Conservation (phyloP, 768 basidiomycete species). For the Lentinula lateritia region DNA sequence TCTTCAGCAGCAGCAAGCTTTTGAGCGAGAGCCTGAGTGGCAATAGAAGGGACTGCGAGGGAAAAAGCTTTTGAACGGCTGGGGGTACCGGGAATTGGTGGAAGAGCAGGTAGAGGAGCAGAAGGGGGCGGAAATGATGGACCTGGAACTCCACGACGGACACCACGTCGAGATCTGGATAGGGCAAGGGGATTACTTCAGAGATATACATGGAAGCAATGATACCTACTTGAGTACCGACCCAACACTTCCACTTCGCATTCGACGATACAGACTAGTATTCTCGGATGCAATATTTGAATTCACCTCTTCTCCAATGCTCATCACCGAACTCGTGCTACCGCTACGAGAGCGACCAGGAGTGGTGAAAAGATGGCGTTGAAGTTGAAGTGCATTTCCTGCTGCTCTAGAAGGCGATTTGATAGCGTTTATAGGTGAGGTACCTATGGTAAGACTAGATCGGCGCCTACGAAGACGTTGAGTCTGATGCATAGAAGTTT, state of each 20-base stretch:
- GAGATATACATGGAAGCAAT: neutral
- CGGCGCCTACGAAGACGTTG: conserved; percentile 52
- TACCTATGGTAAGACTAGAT: conserved; percentile 52
- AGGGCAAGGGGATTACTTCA: neutral
- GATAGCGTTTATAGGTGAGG: conserved; percentile 51
- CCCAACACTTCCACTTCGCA: conserved; percentile 52
- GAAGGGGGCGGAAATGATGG: neutral
- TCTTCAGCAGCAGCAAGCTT: neutral
- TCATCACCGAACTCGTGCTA: conserved; percentile 28
- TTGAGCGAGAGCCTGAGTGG: neutral
- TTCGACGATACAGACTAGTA: conserved; percentile 42
- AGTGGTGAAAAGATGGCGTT: conserved; percentile 33
- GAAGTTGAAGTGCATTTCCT: conserved; percentile 44
- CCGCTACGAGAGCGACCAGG: conserved; percentile 40
- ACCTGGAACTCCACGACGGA: conserved; percentile 24
- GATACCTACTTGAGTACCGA: conserved; percentile 26
- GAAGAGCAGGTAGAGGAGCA: conserved; percentile 1
- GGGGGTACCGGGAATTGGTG: neutral
- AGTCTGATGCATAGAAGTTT: conserved; percentile 23
- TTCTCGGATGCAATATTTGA: conserved; percentile 26
- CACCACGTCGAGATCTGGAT: conserved; percentile 34
- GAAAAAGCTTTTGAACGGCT: neutral
- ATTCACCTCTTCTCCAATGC: neutral
- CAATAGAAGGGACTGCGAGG: neutral
- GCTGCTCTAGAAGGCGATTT: conserved; percentile 52